These are phyloP conservation scores for Lodderomyces oxycetoniae DNA, from an alignment of 1,139 yeast genomes.

Conservation along the genomic window DNA sequence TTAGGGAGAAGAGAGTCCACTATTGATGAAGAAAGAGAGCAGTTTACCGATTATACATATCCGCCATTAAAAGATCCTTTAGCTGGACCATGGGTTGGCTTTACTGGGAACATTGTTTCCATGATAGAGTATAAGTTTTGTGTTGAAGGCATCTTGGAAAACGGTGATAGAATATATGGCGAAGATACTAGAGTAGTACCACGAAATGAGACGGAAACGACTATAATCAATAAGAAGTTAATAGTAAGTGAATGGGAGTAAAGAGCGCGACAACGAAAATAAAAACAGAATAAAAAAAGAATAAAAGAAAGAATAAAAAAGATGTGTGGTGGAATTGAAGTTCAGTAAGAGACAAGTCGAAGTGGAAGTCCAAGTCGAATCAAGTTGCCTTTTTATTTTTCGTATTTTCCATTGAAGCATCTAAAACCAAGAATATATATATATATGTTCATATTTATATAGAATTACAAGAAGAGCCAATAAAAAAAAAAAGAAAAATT, in stretches of 20 bases:
- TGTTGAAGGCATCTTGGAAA: constrained; percentile 10
- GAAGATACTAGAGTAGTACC: constrained; percentile 19
- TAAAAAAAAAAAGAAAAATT: no score
- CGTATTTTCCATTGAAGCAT: no score
- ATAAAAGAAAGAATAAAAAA: no score
- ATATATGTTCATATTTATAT: no score
- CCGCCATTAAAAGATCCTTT: constrained; percentile 46
- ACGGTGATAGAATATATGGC: constrained; percentile 14
- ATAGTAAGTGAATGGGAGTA: constrained; percentile 46
- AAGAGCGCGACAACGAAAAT: constrained; percentile 2
- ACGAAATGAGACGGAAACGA: constrained; percentile 22
- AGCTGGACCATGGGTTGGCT: constrained; percentile 57
- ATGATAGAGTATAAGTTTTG: constrained; percentile 28
- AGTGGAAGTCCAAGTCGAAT: no score
- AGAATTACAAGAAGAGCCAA: no score
- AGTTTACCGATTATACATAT: constrained; percentile 45
- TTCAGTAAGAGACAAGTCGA: no score
- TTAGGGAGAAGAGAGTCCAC: constrained; percentile 38
- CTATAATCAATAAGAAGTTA: constrained; percentile 28
- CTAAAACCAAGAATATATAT: no score
- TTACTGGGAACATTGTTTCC: constrained; percentile 48
- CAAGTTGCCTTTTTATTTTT: no score
- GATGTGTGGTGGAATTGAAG: no score
- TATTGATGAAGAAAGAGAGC: constrained; percentile 54
- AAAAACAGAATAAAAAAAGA: neutral